phyloP scores from a whole-genome alignment of 768 basidiomycete species.

The Cystofilobasidium macerans region DNA sequence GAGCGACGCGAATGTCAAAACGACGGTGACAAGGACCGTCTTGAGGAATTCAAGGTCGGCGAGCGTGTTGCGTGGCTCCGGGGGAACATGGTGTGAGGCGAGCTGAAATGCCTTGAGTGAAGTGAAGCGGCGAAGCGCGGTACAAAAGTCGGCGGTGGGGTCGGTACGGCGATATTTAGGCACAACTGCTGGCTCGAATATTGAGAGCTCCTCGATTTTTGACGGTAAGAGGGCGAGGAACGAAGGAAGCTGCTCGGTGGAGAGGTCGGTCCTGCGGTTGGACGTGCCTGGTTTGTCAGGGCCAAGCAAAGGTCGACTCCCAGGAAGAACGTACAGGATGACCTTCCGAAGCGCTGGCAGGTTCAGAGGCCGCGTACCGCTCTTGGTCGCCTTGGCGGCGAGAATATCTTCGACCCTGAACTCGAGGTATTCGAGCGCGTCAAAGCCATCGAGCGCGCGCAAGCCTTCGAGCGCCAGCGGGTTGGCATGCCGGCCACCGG shows the following conservation, averaged over 20 bases:
- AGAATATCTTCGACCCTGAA: slow-evolving; percentile 1
- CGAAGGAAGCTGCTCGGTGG: not conserved
- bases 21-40: not conserved
- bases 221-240: slow-evolving; percentile 1
- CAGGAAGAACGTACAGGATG: slow-evolving; percentile 6
- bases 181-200: slow-evolving; percentile 4
- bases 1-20: not conserved
- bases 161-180: not conserved
- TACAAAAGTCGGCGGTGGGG: not conserved
- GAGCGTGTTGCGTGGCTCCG: not conserved
- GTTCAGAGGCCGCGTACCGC: not conserved
- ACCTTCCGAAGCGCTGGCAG: slow-evolving; percentile 4
- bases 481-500: not conserved
- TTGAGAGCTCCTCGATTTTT: not conserved
- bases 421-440: not conserved
- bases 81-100: not conserved
- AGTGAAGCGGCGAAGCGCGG: slow-evolving; percentile 6
- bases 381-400: not conserved
- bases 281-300: not conserved
- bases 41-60: not conserved
- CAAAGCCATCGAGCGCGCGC: slow-evolving; percentile 9
- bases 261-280: not conserved
- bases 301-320: not conserved
- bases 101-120: slow-evolving; percentile 5
- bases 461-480: not conserved